These are phyloP conservation scores for Avicennia marina DNA, from an alignment of 257 asterid genomes.

Conservation along the genomic window DNA sequence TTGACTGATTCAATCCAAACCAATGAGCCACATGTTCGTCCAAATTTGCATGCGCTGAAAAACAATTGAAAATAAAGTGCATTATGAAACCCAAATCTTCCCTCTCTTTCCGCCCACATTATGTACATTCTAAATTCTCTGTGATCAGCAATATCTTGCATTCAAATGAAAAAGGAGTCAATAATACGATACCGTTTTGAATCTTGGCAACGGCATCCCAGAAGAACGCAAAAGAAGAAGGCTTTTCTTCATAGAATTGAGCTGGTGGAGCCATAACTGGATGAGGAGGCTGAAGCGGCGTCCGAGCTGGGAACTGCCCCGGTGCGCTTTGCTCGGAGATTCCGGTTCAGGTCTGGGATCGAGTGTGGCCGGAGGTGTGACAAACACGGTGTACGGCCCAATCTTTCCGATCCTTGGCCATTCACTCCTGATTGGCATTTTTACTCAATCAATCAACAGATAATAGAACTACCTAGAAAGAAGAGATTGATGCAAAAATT, in stretches of 20 bases:
- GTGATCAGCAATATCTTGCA: too few species aligned
- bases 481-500: too few species aligned
- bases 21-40: constrained; percentile 68
- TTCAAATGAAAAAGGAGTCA: too few species aligned
- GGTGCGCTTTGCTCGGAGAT: constrained; percentile 28
- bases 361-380: constrained; percentile 59
- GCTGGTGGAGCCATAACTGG: constrained; percentile 74
- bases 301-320: constrained; percentile 3
- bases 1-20: constrained; percentile 71
- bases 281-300: constrained; percentile 30
- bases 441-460: too few species aligned
- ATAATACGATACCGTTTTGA: constrained; percentile 43
- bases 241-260: constrained; percentile 31
- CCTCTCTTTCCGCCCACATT: too few species aligned
- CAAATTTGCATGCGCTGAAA: constrained; percentile 53
- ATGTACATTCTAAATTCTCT: too few species aligned
- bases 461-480: not conserved
- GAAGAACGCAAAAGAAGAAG: constrained; percentile 47
- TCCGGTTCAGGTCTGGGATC: constrained; percentile 24
- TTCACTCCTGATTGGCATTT: constrained; percentile 23
- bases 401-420: constrained; percentile 74
- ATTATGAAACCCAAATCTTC: too few species aligned
- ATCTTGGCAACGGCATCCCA: constrained; percentile 57
- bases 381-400: constrained; percentile 78
- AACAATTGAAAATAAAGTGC: not conserved